phyloP scores from a whole-genome alignment of 352 stramenopile genomes.

The Globisporangium heterothallicum region DNA sequence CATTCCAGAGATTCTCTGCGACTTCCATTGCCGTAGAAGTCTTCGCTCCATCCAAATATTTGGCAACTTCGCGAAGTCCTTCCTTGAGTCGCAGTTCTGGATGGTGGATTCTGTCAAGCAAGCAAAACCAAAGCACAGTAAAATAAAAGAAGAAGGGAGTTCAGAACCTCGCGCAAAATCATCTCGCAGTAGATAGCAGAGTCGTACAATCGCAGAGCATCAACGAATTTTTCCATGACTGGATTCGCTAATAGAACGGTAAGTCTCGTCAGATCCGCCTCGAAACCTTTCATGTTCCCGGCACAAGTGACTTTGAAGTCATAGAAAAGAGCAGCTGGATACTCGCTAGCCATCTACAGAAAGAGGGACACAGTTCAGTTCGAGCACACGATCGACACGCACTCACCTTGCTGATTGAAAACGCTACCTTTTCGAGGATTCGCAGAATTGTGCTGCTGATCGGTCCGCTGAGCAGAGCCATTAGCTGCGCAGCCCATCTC shows the following conservation, averaged over 20 bases:
- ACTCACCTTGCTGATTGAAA: not conserved
- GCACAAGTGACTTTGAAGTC: constrained; percentile 72
- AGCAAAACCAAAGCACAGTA: constrained; percentile 8
- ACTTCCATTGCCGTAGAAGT: constrained; percentile 22
- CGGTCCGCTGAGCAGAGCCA: constrained; percentile 56
- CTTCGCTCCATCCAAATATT: constrained; percentile 53
- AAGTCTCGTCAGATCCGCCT: constrained; percentile 47
- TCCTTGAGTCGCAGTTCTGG: constrained; percentile 79
- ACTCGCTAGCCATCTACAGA: constrained; percentile 63
- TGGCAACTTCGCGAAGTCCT: constrained; percentile 58
- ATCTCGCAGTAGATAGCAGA: not conserved
- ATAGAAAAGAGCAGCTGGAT: constrained; percentile 72
- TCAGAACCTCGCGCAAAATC: no score
- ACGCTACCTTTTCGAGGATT: constrained; percentile 67
- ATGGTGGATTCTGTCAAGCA: constrained; percentile 58
- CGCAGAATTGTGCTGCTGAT: constrained; percentile 50
- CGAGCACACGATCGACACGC: constrained; percentile 1
- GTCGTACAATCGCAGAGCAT: constrained; percentile 60
- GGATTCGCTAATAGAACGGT: constrained; percentile 48
- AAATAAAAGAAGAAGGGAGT: not conserved
- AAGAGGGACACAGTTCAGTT: no score
- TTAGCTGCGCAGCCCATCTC: constrained; percentile 70
- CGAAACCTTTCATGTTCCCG: constrained; percentile 25
- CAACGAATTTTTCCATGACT: constrained; percentile 81
- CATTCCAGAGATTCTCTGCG: constrained; percentile 41